These are phyloP conservation scores for Fagus sylvatica DNA, from an alignment of 306 rosid genomes.

Conservation along the genomic window DNA sequence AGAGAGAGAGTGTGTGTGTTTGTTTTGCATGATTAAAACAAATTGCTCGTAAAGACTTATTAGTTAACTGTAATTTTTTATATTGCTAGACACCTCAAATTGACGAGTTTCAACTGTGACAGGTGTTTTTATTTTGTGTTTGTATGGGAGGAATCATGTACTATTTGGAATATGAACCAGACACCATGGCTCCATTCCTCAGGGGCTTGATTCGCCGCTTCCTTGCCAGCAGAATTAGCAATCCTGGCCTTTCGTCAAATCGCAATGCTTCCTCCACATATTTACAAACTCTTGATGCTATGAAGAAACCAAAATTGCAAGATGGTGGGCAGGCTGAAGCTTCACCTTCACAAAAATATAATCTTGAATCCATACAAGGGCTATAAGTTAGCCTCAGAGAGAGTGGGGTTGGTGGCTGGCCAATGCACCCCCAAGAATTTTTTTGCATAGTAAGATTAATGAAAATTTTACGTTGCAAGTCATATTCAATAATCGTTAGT, in stretches of 20 bases:
- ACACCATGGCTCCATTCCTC: slow-evolving; percentile 93
- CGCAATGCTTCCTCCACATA: slow-evolving; percentile 55
- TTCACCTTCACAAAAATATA: slow-evolving; percentile 60
- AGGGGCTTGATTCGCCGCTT: slow-evolving; percentile 90
- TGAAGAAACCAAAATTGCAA: slow-evolving; percentile 45
- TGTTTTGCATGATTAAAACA: background rate
- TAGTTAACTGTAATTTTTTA: background rate
- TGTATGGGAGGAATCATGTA: slow-evolving; percentile 99
- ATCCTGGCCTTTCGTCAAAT: slow-evolving; percentile 48
- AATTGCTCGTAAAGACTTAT: background rate
- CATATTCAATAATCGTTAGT: slow-evolving; percentile 1
- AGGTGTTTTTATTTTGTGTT: slow-evolving; percentile 78
- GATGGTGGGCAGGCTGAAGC: slow-evolving; percentile 45
- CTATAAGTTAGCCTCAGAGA: slow-evolving; percentile 40
- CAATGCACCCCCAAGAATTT: background rate
- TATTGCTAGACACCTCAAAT: background rate
- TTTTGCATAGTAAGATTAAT: background rate
- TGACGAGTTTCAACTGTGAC: slow-evolving; percentile 20
- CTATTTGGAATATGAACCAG: slow-evolving; percentile 89
- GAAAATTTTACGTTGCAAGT: background rate
- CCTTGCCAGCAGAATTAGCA: slow-evolving; percentile 96
- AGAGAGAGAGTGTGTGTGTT: background rate
- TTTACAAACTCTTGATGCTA: slow-evolving; percentile 61
- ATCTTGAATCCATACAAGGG: slow-evolving; percentile 94
- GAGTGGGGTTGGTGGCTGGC: background rate